Evolutionary conservation across 2,329 filamentous ascomycete genomes (phyloP), one percentile per base, ranked within the genome.

Genomic region (Aspergillus amoenus): DNA sequence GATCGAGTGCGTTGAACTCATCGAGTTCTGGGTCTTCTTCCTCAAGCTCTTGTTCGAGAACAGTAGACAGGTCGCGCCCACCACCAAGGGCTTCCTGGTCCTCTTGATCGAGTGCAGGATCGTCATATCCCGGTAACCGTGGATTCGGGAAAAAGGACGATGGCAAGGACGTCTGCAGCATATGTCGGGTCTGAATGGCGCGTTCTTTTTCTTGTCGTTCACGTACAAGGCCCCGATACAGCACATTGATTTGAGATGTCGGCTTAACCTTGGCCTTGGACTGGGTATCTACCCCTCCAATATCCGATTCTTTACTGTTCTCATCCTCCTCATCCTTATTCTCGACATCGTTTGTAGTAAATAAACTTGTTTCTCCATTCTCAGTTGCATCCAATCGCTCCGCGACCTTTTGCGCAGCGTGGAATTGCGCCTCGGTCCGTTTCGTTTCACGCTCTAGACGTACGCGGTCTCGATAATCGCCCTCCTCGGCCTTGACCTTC

Each of bases 21-120:
- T 93, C 87, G 56, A 97, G 76, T 71, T 96, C 92, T 5, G 82
- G 71, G 66, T 97, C 88, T 43, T 94, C 91, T 5, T 90, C 85
- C 2, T 87, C 86, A 1, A 86, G 73, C 3, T 83, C 82, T 68
- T 87, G 82, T 34, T 81, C 73, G 61, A 78, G 76, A 13, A 71
- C 63, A 3, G 70, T 66, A 45, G 70, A 65, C 15, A 61, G 58
- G 44, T 74, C 74, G 1, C 79, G 79, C 27, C 82, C 79, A 58
- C 82, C 85, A 0, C 87, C 88, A 39, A 91, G 72, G 0, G 90
- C 91, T 58, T 81, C 78, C 65, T 81, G 85, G 65, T 95, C 89
- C 32, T 94, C 88, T 17, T 81, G 80, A 39, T 93, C 90, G 58
- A 91, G 84, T 8, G 89, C 84, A 0, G 82, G 79, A 59, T 91